phyloP scores from a whole-genome alignment of 306 rosid genomes.

The Ammopiptanthus mongolicus region DNA sequence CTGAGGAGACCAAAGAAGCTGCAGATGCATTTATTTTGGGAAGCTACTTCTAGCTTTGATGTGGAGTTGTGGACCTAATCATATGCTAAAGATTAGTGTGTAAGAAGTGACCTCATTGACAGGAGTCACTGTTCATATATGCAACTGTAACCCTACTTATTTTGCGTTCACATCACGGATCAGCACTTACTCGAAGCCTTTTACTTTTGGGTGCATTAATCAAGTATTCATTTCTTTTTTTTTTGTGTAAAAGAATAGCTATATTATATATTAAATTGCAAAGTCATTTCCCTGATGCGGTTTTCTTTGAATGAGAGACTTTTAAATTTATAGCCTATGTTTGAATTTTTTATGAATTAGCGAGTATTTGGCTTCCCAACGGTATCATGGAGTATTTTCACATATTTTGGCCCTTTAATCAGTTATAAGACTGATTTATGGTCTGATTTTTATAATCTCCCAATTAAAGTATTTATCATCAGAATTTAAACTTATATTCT shows the following conservation, averaged over 20 bases:
- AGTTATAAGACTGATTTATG: too few relatives aligned
- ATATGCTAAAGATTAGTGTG: slow-evolving; percentile 27
- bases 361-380: too few relatives aligned
- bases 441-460: too few relatives aligned
- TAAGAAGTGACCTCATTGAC: slow-evolving; percentile 29
- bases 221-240: not conserved
- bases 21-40: slow-evolving; percentile 27
- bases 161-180: slow-evolving; percentile 12
- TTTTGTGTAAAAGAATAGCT: not conserved
- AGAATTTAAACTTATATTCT: too few relatives aligned
- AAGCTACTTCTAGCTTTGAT: slow-evolving; percentile 11
- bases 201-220: not conserved
- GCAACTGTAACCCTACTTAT: slow-evolving; percentile 22
- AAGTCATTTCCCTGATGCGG: not conserved
- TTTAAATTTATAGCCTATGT: not conserved
- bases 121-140: slow-evolving; percentile 4
- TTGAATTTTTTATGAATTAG: not conserved
- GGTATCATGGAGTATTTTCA: too few relatives aligned
- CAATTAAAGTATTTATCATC: too few relatives aligned
- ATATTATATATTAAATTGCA: not conserved
- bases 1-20: slow-evolving; percentile 23
- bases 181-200: not conserved
- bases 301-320: not conserved
- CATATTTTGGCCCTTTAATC: too few relatives aligned
- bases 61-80: slow-evolving; percentile 19